Percentiles rank a stretch among this genome's conserved stretches.
Evolutionary conservation across 495 filamentous ascomycete species (phyloP).

Genomic region (Podospora fimiseda): DNA sequence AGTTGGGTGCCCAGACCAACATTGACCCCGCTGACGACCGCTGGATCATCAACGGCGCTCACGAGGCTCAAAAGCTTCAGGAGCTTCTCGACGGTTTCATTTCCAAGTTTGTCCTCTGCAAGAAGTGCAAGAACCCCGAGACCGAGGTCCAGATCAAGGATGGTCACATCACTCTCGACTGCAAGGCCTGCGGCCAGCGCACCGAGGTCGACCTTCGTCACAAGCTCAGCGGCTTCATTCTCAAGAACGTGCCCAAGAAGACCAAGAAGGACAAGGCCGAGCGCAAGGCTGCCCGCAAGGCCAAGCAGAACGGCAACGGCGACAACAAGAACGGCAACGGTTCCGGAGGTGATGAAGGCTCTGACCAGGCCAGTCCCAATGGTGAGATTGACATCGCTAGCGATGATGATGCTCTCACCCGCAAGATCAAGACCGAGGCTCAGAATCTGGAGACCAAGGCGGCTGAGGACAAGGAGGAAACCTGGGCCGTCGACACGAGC

Average conservation of each 20-base stretch:
- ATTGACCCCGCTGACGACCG: constrained; percentile 94
- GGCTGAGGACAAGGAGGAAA: constrained; percentile 67
- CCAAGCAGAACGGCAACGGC: constrained; percentile 71
- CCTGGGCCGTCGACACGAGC: constrained; percentile 94
- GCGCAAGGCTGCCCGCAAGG: constrained; percentile 77
- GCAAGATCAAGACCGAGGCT: constrained; percentile 78
- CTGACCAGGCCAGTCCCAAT: constrained; percentile 62
- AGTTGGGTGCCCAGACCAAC: constrained; percentile 97
- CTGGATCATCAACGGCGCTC: constrained; percentile 99
- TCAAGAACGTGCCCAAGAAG: constrained; percentile 86
- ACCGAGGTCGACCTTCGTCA: constrained; percentile 84
- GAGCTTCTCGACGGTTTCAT: constrained; percentile 98
- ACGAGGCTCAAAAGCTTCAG: constrained; percentile 92
- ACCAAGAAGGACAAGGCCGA: constrained; percentile 94
- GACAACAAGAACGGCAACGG: constrained; percentile 50
- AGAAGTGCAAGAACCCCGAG: constrained; percentile 99
- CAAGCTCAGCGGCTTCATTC: constrained; percentile 94
- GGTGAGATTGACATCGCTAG: constrained; percentile 62
- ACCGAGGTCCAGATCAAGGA: constrained; percentile 93
- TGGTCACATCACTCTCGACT: constrained; percentile 82
- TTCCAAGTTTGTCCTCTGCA: constrained; percentile 95
- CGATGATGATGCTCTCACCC: constrained; percentile 89
- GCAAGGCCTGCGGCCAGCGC: constrained; percentile 96
- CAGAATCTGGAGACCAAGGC: constrained; percentile 56
- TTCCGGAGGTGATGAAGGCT: constrained; percentile 62